Conservation (phyloP, 129 eudicot species). For the Logfia minima region DNA sequence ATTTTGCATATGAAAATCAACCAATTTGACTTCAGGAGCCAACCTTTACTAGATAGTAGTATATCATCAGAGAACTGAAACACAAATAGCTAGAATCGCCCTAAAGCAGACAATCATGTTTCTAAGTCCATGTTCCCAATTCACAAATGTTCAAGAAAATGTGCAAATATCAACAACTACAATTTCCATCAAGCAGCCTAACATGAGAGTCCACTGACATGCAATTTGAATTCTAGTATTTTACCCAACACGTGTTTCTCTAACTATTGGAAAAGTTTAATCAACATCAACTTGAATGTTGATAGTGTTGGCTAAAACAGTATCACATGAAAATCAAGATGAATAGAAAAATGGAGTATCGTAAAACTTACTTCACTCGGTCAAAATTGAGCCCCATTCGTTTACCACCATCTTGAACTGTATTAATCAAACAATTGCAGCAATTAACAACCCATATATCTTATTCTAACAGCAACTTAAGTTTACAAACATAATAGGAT, state of each 20-base stretch:
- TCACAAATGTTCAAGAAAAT: background rate
- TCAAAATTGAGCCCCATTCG: slow-evolving; percentile 94
- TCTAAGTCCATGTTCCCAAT: background rate
- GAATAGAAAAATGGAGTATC: background rate
- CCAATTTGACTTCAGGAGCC: background rate
- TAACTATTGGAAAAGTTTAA: no score
- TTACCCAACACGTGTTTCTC: background rate
- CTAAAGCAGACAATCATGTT: background rate
- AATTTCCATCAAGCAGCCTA: slow-evolving; percentile 14
- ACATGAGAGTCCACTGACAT: background rate
- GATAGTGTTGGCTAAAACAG: background rate
- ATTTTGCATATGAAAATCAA: no score
- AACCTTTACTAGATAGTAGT: background rate
- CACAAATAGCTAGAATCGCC: background rate
- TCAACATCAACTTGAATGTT: background rate
- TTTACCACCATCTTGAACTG: slow-evolving; percentile 91
- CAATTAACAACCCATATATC: slow-evolving; percentile 17
- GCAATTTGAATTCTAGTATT: background rate
- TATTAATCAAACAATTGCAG: slow-evolving; percentile 26
- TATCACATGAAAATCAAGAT: background rate
- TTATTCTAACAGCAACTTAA: background rate
- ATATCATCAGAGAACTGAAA: background rate
- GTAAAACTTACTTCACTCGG: slow-evolving; percentile 80
- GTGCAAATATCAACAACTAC: background rate
- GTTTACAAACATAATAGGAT: background rate